A percentile compares a stretch with the other conserved stretches of the same genome.
Evolutionary conservation across 2,329 filamentous ascomycete species (phyloP).

Genomic region (Teratosphaeria zuluensis): DNA sequence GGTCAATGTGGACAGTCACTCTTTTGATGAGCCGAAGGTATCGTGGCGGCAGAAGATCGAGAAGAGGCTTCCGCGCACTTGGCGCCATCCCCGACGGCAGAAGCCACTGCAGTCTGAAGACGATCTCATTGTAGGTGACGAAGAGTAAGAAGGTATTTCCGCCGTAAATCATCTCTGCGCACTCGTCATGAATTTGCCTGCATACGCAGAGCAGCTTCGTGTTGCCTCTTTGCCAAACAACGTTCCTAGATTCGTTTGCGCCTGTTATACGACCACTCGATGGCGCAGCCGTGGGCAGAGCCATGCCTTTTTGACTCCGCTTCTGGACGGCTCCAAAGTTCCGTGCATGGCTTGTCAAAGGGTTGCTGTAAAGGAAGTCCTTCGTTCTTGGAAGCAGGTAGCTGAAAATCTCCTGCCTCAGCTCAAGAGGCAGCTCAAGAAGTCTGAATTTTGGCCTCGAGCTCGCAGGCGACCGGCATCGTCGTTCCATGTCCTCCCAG

Average conservation of each 20-base stretch:
- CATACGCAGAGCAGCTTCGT: constrained; percentile 31
- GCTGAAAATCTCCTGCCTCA: constrained; percentile 34
- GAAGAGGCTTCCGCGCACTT: constrained; percentile 30
- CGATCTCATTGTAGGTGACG: constrained; percentile 34
- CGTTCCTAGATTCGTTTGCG: constrained; percentile 6
- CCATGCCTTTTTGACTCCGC: constrained; percentile 16
- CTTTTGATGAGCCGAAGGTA: constrained; percentile 34
- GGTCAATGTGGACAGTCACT: constrained; percentile 36
- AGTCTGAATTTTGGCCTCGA: constrained; percentile 13
- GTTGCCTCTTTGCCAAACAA: constrained; percentile 35
- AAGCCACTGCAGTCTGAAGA: constrained; percentile 36
- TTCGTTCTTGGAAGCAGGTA: constrained; percentile 34
- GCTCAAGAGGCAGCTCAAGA: constrained; percentile 34
- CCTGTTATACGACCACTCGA: background rate
- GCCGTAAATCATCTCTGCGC: constrained; percentile 37
- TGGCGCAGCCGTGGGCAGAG: constrained; percentile 6
- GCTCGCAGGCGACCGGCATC: constrained; percentile 19
- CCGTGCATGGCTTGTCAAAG: constrained; percentile 18
- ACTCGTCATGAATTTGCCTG: constrained; percentile 36
- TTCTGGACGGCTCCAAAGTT: constrained; percentile 24
- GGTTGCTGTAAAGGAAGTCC: constrained; percentile 15
- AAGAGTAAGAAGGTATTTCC: constrained; percentile 37
- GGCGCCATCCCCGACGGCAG: constrained; percentile 32
- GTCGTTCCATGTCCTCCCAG: constrained; percentile 22
- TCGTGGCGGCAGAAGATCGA: constrained; percentile 32